Evolutionary conservation across 305 asterid species (phyloP).

Genomic region (Fraxinus latifolia): DNA sequence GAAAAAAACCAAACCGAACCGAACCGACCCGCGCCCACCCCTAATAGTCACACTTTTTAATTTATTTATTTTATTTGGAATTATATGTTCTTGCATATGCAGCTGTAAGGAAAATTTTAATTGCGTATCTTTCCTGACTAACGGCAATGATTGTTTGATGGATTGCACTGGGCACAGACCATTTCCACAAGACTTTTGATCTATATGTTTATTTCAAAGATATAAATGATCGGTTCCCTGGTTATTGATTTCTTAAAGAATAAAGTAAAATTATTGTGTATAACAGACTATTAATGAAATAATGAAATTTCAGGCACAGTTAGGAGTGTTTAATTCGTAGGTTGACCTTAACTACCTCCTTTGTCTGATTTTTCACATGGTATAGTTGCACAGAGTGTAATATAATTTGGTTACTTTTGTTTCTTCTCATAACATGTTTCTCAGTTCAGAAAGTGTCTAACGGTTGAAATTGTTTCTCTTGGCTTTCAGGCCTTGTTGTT

Average conservation of each 20-base stretch:
- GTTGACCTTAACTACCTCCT: not conserved
- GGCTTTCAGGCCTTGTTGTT: constrained; percentile 44
- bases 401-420: not conserved
- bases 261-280: not conserved
- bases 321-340: not conserved
- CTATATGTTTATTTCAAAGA: not conserved
- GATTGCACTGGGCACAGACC: not conserved
- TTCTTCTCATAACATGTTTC: not conserved
- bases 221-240: not conserved
- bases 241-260: not conserved
- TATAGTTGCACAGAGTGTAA: not conserved
- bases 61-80: not conserved
- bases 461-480: constrained; percentile 3
- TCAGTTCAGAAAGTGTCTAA: not conserved
- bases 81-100: not conserved
- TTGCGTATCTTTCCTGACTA: not conserved
- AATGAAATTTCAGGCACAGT: not conserved
- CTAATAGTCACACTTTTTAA: not conserved
- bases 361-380: not conserved
- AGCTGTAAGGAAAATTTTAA: not conserved
- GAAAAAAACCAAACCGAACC: too few species aligned
- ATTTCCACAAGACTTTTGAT: not conserved
- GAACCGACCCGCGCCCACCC: too few species aligned
- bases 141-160: not conserved
- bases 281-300: not conserved